These are phyloP conservation scores for Paraglomus brasilianum DNA, from an alignment of 192 early-diverging fungal species.

Conservation along the genomic window DNA sequence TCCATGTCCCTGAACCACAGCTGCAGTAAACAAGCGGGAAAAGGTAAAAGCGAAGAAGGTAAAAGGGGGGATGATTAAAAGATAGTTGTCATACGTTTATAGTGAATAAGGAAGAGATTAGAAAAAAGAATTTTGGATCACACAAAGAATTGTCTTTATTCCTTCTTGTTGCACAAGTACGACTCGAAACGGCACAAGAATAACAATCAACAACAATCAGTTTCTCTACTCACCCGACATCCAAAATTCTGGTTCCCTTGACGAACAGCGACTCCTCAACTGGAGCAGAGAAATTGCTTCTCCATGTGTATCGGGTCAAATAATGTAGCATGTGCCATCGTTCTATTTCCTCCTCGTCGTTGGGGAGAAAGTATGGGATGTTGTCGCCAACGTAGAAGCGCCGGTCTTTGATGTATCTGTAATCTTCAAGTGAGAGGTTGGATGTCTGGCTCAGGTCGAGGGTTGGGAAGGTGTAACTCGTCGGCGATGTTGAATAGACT, in stretches of 20 bases:
- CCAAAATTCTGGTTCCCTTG: not conserved
- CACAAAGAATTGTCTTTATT: too few species aligned
- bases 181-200: too few species aligned
- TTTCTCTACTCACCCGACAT: conserved; percentile 7
- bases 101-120: not conserved
- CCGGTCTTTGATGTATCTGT: too few species aligned
- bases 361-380: not conserved
- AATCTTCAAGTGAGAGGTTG: too few species aligned
- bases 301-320: conserved; percentile 38
- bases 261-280: conserved; percentile 29
- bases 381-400: too few species aligned
- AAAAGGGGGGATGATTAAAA: not conserved
- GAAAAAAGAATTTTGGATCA: not conserved
- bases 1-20: conserved; percentile 26
- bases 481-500: too few species aligned
- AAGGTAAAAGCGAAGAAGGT: not conserved
- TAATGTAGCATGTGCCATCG: conserved; percentile 32
- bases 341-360: conserved; percentile 14
- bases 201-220: not conserved
- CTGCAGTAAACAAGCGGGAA: not conserved
- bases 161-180: too few species aligned
- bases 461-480: too few species aligned
- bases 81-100: not conserved
- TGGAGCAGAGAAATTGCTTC: conserved; percentile 36
- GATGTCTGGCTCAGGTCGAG: too few species aligned